A percentile compares a stretch with the other conserved stretches of the same genome.
Evolutionary conservation across 176 grass and related monocot species (phyloP).

Genomic region (Zizania latifolia): DNA sequence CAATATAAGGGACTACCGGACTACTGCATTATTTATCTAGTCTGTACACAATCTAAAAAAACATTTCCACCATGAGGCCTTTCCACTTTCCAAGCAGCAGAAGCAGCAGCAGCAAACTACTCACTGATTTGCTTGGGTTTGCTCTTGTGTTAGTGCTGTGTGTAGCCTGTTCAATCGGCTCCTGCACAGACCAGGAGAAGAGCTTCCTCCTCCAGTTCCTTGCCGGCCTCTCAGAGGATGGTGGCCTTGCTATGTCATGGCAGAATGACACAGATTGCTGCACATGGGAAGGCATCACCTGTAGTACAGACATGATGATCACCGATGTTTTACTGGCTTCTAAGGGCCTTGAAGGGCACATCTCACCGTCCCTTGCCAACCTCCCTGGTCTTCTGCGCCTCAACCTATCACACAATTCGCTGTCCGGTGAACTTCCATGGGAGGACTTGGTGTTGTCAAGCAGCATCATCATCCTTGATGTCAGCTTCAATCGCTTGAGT

Average conservation of each 20-base stretch:
- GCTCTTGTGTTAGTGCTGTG: background rate
- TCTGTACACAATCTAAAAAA: too few species aligned
- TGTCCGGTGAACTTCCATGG: constrained; percentile 7
- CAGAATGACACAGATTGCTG: constrained; percentile 8
- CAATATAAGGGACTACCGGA: too few species aligned
- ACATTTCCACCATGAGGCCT: background rate
- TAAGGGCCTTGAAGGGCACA: constrained; percentile 1
- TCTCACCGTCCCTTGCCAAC: constrained; percentile 4
- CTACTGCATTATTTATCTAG: too few species aligned
- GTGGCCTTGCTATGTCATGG: background rate
- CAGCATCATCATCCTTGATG: background rate
- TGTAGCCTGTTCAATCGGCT: too few species aligned
- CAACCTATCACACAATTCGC: constrained; percentile 20
- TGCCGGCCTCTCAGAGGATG: background rate
- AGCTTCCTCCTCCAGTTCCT: constrained; percentile 27
- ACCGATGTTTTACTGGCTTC: background rate
- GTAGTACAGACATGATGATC: background rate
- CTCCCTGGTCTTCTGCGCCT: background rate
- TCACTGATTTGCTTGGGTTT: background rate
- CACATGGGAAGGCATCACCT: constrained; percentile 30
- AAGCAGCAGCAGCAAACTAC: too few species aligned
- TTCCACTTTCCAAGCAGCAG: background rate
- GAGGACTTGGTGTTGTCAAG: background rate
- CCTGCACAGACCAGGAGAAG: constrained; percentile 17
- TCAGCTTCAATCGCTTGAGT: constrained; percentile 4